Evolutionary conservation across 257 asterid genomes (phyloP), one percentile per base, ranked within the genome.

Genomic region (Avicennia marina): DNA sequence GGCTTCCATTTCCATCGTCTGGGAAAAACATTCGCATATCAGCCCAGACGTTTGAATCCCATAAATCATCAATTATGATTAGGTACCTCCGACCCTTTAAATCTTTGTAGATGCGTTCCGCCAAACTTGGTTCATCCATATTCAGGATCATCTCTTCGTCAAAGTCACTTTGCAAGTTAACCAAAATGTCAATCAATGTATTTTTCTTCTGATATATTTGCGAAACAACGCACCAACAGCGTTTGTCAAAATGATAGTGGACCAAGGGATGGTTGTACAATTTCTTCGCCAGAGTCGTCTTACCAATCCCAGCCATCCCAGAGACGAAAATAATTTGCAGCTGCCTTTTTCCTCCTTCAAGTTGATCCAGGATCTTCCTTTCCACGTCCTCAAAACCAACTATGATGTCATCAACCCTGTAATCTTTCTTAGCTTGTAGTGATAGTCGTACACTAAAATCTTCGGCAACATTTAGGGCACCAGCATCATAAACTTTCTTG

Each of bases 11-110:
- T 18, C 6, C 13, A 50, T 65, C 55, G 29, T 69, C 60, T 0
- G 76, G 74, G 47, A 26, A 70, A 47, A 0, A 21, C 11, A 0
- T 29, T 9, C 19, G 32, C 44, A 67, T 1, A 18, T 32, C 73
- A 34, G 58, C 12, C 81, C 76, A 74, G 7, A 11, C 67, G 4
- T 9, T 7, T 8, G 53, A 13, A 33, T 42, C 6, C 83, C 86
- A 76, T 6, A 80, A 11, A 68, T 80, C 86, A 65, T 75, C 85
- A 27, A 72, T 11, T 0, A 79, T 56, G 32, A 79, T 31, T 1
- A 79, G 55, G 47, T 60, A 79, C 53, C 72, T 60, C 46, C 61
- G 51, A 8, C 69, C 44, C 38, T 18, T 63, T 18, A 72, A 67
- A 22, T 16, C 16, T 50, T 45, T 58, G 58, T 53, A 39, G 22